Conservation (phyloP, 1,284 basidiomycete species). For the Cryptococcus deneoformans region DNA sequence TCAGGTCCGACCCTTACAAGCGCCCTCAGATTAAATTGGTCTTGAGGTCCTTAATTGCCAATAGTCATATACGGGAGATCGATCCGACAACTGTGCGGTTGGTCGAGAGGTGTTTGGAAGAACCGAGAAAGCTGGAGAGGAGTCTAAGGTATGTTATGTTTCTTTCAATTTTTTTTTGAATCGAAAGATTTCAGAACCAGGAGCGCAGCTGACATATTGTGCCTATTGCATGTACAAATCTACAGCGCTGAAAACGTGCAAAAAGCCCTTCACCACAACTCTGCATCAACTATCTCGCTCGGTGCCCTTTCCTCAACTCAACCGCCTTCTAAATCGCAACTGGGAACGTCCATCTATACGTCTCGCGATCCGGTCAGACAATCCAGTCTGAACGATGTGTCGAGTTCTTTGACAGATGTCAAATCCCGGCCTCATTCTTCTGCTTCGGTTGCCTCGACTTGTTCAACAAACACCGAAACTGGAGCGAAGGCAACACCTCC, state of each 20-base stretch:
- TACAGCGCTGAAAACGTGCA: conserved; percentile 32
- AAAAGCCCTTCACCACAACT: conserved; percentile 17
- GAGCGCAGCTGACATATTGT: no score
- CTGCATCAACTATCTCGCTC: conserved; percentile 33
- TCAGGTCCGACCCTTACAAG: conserved; percentile 83
- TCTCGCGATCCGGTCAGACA: conserved; percentile 38
- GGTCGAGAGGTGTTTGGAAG: conserved; percentile 73
- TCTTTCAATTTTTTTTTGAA: background rate
- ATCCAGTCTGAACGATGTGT: conserved; percentile 41
- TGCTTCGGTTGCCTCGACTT: conserved; percentile 13
- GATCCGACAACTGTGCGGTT: conserved; percentile 83
- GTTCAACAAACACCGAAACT: conserved; percentile 1
- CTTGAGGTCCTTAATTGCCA: conserved; percentile 72
- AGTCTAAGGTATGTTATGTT: conserved; percentile 29
- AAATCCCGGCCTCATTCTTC: conserved; percentile 17
- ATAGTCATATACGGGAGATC: conserved; percentile 74
- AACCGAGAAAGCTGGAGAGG: conserved; percentile 32
- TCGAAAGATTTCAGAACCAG: no score
- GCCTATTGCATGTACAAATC: background rate
- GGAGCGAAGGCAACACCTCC: background rate
- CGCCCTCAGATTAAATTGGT: conserved; percentile 80
- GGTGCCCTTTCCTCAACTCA: conserved; percentile 32
- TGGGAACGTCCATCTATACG: conserved; percentile 31
- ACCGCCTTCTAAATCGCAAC: conserved; percentile 14
- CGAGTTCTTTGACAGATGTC: conserved; percentile 21